These are phyloP conservation scores for Huntiella decipiens DNA, from an alignment of 2,329 filamentous ascomycete genomes.

Conservation along the genomic window DNA sequence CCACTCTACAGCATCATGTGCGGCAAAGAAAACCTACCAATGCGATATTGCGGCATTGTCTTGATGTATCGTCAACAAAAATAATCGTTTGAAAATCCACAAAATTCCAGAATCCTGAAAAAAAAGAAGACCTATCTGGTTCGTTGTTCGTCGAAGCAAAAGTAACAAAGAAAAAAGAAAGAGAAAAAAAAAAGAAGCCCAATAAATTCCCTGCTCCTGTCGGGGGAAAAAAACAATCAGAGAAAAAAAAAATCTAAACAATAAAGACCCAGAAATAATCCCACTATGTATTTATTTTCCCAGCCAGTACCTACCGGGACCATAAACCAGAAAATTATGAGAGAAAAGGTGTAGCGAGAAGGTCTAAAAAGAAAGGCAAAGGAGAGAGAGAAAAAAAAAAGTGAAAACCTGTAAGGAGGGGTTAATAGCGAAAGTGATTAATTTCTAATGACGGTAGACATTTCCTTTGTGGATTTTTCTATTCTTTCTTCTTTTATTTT, in stretches of 20 bases:
- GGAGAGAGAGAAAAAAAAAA: not conserved
- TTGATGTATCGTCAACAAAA: not conserved
- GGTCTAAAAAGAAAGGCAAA: not conserved
- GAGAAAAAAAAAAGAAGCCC: not conserved
- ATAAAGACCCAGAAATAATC: no score
- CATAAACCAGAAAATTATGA: no score
- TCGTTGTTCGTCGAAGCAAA: not conserved
- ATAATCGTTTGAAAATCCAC: not conserved
- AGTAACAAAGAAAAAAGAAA: not conserved
- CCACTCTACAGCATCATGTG: not conserved
- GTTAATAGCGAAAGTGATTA: not conserved
- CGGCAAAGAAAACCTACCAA: slow-evolving; percentile 20
- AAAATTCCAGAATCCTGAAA: not conserved
- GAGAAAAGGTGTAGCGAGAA: not conserved
- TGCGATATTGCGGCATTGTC: slow-evolving; percentile 26
- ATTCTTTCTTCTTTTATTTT: not conserved
- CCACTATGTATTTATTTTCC: no score
- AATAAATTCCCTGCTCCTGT: not conserved
- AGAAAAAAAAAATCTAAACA: not conserved
- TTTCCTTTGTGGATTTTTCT: not conserved
- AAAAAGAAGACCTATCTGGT: not conserved
- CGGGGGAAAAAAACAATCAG: not conserved
- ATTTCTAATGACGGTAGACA: not conserved
- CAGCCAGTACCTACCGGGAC: no score
- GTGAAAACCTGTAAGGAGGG: no score